Base-by-base conservation (phyloP, 495 filamentous ascomycete genomes). In the Daldinia caldariorum region DNA sequence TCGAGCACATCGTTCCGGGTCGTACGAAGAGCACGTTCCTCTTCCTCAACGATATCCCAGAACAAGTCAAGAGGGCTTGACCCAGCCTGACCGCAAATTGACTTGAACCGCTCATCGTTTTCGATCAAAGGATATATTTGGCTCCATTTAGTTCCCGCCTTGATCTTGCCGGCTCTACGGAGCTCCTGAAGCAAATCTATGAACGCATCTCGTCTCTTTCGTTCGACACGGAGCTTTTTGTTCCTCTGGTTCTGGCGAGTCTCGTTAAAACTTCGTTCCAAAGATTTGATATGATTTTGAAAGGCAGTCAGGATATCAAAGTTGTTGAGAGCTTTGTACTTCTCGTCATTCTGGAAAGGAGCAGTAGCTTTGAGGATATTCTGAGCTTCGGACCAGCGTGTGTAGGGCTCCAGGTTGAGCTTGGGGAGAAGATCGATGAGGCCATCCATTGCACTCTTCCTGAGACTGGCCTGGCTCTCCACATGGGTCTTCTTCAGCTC, bases 1-100 rank as follows among this genome's bases (percentile, higher is more conserved):
- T 98, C 95, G 54, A 94, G 83, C 3, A 96, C 90, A 74, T 94
- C 88, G 77, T 96, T 96, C 34, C 94, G 86, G 53, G 89, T 90
- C 54, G 87, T 87, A 45, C 96, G 90, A 14, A 98, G 81, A 18
- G 89, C 88, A 55, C 90, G 87, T 67, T 98, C 94, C 79, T 97
- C 93, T 78, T 97, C 94, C 76, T 97, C 94, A 14, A 98, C 87
- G 55, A 94, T 85, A 79, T 99, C 96, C 94, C 96, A 97, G 80
- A 98, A 97, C 8, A 99, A 83, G 63, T 99, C 95, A 66, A 97
- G 83, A n/a, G 94, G 92, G 4, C 88, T 91, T 4, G 95, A 97
- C 58, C 96, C 96, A 45, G 88, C 75, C 71, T 95, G 93, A 47
- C 94, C 95, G 34, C 95, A 86, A 81, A 97, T 91, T 53, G 88